A percentile compares a stretch with the other conserved stretches of the same genome.
Evolutionary conservation across 2,329 filamentous ascomycete genomes (phyloP).

Genomic region (Cytospora piceicola): DNA sequence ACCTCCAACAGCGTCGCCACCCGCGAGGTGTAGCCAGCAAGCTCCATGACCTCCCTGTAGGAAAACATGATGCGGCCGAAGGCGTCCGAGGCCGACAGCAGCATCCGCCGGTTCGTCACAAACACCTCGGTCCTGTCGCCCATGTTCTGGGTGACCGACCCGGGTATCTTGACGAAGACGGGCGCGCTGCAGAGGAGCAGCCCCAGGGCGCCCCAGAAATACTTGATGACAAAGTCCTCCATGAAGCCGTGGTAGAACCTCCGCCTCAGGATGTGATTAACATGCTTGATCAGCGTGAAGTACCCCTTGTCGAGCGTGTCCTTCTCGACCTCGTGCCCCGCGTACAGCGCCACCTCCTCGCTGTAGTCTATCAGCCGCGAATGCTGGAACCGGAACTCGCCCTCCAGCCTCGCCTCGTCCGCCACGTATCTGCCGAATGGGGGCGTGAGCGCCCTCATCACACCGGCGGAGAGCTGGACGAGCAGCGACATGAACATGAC

Average conservation of each 20-base stretch:
- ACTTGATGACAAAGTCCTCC: conserved; percentile 99
- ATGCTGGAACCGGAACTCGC: conserved; percentile 95
- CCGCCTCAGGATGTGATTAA: conserved; percentile 89
- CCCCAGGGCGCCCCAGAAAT: conserved; percentile 96
- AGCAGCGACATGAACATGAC: conserved; percentile 94
- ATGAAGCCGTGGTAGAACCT: conserved; percentile 98
- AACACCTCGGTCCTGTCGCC: conserved; percentile 77
- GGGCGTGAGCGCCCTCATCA: conserved; percentile 93
- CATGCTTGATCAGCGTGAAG: conserved; percentile 98
- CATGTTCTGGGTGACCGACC: conserved; percentile 66
- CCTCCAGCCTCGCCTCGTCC: conserved; percentile 91
- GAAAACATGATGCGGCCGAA: conserved; percentile 97
- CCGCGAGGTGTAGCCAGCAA: conserved; percentile 92
- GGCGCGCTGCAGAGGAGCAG: conserved; percentile 91
- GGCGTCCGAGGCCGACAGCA: conserved; percentile 91
- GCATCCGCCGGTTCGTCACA: conserved; percentile 89
- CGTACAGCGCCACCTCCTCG: conserved; percentile 91
- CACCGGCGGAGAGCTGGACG: conserved; percentile 87
- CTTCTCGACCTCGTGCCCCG: conserved; percentile 91
- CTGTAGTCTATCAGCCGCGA: conserved; percentile 93
- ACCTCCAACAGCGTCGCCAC: conserved; percentile 89
- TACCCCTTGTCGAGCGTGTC: conserved; percentile 97
- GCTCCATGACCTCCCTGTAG: conserved; percentile 94
- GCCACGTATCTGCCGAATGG: conserved; percentile 98
- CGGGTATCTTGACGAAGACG: conserved; percentile 92